A percentile compares a stretch with the other conserved stretches of the same genome.
phyloP scores from a whole-genome alignment of 768 basidiomycete species.

The Boletus rubescentipes region DNA sequence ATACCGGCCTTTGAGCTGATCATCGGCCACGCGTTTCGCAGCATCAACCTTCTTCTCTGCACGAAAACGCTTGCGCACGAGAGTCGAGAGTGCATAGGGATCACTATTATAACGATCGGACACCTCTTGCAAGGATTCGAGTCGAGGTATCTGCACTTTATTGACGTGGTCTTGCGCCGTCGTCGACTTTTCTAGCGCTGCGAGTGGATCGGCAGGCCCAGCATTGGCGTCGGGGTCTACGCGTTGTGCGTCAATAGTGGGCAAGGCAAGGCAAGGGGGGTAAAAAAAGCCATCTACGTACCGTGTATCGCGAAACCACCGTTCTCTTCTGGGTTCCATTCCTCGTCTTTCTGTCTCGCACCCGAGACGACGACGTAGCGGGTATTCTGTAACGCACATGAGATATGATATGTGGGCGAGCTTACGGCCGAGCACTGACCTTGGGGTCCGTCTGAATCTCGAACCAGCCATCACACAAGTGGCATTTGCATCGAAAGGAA shows the following conservation, averaged over 20 bases:
- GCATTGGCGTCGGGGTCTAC: constrained; percentile 69
- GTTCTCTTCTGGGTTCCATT: constrained; percentile 96
- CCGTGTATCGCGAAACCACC: constrained; percentile 91
- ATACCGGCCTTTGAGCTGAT: constrained; percentile 69
- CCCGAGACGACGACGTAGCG: constrained; percentile 91
- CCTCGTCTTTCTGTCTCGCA: constrained; percentile 92
- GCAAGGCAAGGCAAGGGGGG: not conserved
- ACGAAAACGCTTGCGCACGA: constrained; percentile 79
- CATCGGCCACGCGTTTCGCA: constrained; percentile 67
- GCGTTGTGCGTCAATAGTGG: not conserved
- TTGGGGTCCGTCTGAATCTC: constrained; percentile 98
- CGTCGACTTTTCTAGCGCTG: constrained; percentile 85
- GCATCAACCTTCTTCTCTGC: constrained; percentile 81
- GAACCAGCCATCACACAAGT: constrained; percentile 95
- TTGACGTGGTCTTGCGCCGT: constrained; percentile 70
- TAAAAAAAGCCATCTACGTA: constrained; percentile 27
- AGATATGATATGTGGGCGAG: not conserved
- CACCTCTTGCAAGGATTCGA: constrained; percentile 74
- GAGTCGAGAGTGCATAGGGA: constrained; percentile 78
- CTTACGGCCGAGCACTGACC: constrained; percentile 42
- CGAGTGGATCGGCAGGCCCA: constrained; percentile 77
- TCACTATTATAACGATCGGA: constrained; percentile 83
- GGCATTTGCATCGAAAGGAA: constrained; percentile 97
- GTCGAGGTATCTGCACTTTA: constrained; percentile 73
- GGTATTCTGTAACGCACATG: constrained; percentile 65